These are phyloP conservation scores for Pichia cephalocereana DNA, from an alignment of 805 yeast genomes.

Conservation along the genomic window DNA sequence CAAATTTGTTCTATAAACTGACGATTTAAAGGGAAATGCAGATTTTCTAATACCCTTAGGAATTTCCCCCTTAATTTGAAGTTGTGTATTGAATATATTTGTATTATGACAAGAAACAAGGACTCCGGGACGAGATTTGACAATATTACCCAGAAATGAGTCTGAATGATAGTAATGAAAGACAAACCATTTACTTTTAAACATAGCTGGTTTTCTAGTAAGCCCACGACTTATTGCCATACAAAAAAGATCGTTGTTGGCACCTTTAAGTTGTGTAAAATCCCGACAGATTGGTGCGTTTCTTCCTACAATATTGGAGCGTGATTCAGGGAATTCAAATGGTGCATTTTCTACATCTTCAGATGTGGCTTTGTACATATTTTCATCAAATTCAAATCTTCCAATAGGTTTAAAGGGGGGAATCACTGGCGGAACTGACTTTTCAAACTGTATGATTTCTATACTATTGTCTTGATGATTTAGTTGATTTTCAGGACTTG, in stretches of 20 bases:
- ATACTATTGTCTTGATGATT: not conserved
- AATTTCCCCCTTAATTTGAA: constrained; percentile 3
- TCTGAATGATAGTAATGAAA: constrained; percentile 16
- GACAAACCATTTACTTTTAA: constrained; percentile 17
- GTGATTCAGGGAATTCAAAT: constrained; percentile 11
- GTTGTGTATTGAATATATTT: constrained; percentile 19
- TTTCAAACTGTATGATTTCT: not conserved
- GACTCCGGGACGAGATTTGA: constrained; percentile 27
- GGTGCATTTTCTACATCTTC: constrained; percentile 12
- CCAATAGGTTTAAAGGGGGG: not conserved
- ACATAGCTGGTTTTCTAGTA: constrained; percentile 6
- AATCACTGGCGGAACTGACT: not conserved
- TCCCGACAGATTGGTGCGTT: constrained; percentile 10
- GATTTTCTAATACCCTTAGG: constrained; percentile 5
- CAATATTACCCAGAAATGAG: constrained; percentile 17
- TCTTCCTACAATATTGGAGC: constrained; percentile 6
- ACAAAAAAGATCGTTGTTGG: constrained; percentile 14
- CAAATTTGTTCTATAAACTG: constrained; percentile 18
- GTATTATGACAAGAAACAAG: constrained; percentile 30
- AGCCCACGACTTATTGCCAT: constrained; percentile 7
- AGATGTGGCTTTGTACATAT: constrained; percentile 1
- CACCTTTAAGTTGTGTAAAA: constrained; percentile 16
- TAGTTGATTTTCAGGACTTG: not conserved
- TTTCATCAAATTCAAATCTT: not conserved
- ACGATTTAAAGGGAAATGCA: constrained; percentile 16